Conservation (phyloP, 1,284 basidiomycete genomes). For the Ceratobasidium theobromae region DNA sequence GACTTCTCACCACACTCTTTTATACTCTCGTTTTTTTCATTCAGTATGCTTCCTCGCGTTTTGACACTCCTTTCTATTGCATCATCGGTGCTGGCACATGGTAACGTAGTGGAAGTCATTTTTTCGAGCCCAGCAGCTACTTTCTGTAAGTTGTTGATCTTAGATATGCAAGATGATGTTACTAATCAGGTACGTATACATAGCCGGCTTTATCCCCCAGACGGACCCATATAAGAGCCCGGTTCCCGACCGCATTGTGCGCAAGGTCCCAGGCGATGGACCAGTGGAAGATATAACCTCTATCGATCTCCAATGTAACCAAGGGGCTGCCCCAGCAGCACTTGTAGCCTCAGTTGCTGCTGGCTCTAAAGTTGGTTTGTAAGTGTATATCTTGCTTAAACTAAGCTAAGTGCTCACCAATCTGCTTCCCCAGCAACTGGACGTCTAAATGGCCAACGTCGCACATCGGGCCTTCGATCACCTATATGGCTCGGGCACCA, state of each 20-base stretch:
- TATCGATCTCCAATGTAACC: slow-evolving; percentile 21
- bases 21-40: too few species aligned
- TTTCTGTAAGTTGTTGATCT: slow-evolving; percentile 34
- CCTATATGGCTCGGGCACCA: slow-evolving; percentile 32
- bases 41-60: background rate
- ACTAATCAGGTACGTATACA: slow-evolving; percentile 29
- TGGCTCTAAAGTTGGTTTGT: slow-evolving; percentile 42
- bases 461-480: slow-evolving; percentile 27
- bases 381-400: slow-evolving; percentile 43
- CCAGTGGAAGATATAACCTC: slow-evolving; percentile 39
- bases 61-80: slow-evolving; percentile 1
- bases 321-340: slow-evolving; percentile 11
- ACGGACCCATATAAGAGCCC: slow-evolving; percentile 11
- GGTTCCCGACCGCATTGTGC: background rate
- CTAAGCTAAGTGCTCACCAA: slow-evolving; percentile 44
- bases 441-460: slow-evolving; percentile 34
- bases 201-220: slow-evolving; percentile 18
- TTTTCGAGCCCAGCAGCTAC: slow-evolving; percentile 24
- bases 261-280: slow-evolving; percentile 31
- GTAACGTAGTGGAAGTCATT: slow-evolving; percentile 46
- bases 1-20: too few species aligned
- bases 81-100: slow-evolving; percentile 40
- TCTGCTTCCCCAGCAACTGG: slow-evolving; percentile 5
- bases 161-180: slow-evolving; percentile 42
- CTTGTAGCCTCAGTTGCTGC: slow-evolving; percentile 12